Base-by-base conservation (phyloP, 495 filamentous ascomycete species). In the Tuber indicum region DNA sequence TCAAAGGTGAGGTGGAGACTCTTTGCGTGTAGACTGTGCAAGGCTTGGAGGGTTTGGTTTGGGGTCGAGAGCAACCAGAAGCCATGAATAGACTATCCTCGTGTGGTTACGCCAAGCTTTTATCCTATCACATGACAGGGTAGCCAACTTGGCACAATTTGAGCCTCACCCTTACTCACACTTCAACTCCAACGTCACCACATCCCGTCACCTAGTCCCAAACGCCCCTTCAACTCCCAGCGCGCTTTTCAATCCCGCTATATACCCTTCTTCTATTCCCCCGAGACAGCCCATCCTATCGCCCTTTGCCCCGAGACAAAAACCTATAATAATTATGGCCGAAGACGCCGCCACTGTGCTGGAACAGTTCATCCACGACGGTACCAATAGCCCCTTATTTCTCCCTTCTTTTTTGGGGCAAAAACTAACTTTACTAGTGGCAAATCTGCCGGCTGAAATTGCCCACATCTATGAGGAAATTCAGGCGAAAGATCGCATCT, bases 401-500 rank as follows among this genome's bases (percentile, higher is more conserved):
- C 72, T 23, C 43, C 46, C 14, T 17, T 10, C 12, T 52, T 32
- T 47, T 41, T 44, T 2, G 19, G 36, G 36, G 17, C 73, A 19
- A 44, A 73, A 44, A 77, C 78, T 80, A n/a, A 84, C 58, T 45
- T 39, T 7, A 23, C 82, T 86, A 87, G 91, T 92, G 44, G 92
- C 94, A 45, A 98, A 98, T 82, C 87, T 98, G 12, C 94, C 96
- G 26, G 92, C 92, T 19, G 96, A 99, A 85, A 92, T 98, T 75
- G 90, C 91, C 47, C 95, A 97, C 86, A 86, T 97, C 79, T 92
- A 97, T 84, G 96, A 98, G 82, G 96, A 99, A 85, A 93, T 98
- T 45, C 89, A 91, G 81, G 92, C 93, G 76, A 98, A 98, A 85
- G 95, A 99, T 83, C 89, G 89, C 74, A 85, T 89, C 58, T 91